Conservation (phyloP, 495 filamentous ascomycete species). For the Platismatia glauca region DNA sequence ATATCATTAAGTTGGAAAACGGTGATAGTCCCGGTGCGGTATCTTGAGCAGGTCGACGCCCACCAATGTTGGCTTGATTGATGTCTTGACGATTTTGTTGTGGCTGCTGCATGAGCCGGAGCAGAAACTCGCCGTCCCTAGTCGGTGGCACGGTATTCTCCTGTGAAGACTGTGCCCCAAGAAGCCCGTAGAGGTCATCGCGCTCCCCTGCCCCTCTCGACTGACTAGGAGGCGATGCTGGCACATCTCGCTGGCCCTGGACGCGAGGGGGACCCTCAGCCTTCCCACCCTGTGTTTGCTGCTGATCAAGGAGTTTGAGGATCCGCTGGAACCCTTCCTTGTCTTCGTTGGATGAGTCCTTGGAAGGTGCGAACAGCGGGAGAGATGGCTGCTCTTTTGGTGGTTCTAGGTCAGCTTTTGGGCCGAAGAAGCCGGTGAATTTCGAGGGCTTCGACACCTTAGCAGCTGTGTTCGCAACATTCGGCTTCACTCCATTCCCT, state of each 20-base stretch:
- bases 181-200: slow-evolving; percentile 30
- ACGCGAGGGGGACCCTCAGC: slow-evolving; percentile 14
- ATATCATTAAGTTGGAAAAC: slow-evolving; percentile 39
- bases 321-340: slow-evolving; percentile 86
- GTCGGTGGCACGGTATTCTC: slow-evolving; percentile 29
- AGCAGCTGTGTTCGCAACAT: slow-evolving; percentile 14
- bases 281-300: slow-evolving; percentile 22
- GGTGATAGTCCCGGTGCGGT: slow-evolving; percentile 34
- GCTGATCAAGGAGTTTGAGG: slow-evolving; percentile 63
- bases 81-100: slow-evolving; percentile 39
- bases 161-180: slow-evolving; percentile 27
- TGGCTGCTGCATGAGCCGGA: slow-evolving; percentile 48
- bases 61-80: slow-evolving; percentile 27
- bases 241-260: slow-evolving; percentile 21
- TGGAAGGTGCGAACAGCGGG: slow-evolving; percentile 28
- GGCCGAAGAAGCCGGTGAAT: slow-evolving; percentile 75
- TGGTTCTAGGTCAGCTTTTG: slow-evolving; percentile 48
- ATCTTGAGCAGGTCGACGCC: slow-evolving; percentile 27
- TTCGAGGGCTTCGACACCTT: slow-evolving; percentile 56
- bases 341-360: slow-evolving; percentile 56
- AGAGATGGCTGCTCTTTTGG: slow-evolving; percentile 42
- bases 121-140: slow-evolving; percentile 41
- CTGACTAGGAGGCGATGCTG: slow-evolving; percentile 25
- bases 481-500: slow-evolving; percentile 17
- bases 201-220: slow-evolving; percentile 34